A percentile compares a stretch with the other conserved stretches of the same genome.
Evolutionary conservation across 1,284 basidiomycete species (phyloP).

Genomic region (Apiotrichum sp.): DNA sequence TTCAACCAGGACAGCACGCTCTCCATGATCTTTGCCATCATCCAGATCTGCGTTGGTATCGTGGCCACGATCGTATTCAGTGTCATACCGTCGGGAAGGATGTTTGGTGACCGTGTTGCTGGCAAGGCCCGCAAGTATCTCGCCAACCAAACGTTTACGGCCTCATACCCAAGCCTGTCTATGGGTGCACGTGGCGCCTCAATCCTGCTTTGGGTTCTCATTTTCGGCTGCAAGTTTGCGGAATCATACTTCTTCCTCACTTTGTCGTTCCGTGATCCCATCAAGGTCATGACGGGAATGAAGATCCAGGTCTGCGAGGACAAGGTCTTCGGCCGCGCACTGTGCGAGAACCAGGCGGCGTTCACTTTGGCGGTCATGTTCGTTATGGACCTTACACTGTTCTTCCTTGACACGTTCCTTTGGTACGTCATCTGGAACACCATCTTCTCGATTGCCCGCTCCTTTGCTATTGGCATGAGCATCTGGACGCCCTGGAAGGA

Average conservation of each 20-base stretch:
- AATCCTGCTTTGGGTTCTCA: conserved; percentile 72
- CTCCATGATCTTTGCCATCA: conserved; percentile 78
- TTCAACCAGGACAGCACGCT: conserved; percentile 61
- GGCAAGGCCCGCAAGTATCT: conserved; percentile 91
- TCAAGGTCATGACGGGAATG: conserved; percentile 87
- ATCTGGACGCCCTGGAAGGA: conserved; percentile 98
- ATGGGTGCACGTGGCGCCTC: conserved; percentile 62
- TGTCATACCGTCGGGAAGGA: conserved; percentile 78
- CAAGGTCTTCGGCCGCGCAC: conserved; percentile 67
- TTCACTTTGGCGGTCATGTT: conserved; percentile 95
- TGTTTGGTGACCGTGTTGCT: conserved; percentile 87
- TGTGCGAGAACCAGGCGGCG: conserved; percentile 82
- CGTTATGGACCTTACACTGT: conserved; percentile 86
- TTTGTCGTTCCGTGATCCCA: conserved; percentile 82
- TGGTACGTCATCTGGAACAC: conserved; percentile 96
- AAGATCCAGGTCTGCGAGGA: conserved; percentile 80
- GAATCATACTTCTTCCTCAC: conserved; percentile 97
- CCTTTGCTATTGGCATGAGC: conserved; percentile 82
- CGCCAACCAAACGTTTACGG: conserved; percentile 91
- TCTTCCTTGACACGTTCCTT: conserved; percentile 95
- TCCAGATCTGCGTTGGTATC: conserved; percentile 85
- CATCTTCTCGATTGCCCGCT: conserved; percentile 80
- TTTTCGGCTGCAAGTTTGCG: conserved; percentile 88
- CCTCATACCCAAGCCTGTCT: conserved; percentile 72
- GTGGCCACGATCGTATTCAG: conserved; percentile 74